These are phyloP conservation scores for Eimeria necatrix DNA, from an alignment of 169 alveolate genomes.

Conservation along the genomic window DNA sequence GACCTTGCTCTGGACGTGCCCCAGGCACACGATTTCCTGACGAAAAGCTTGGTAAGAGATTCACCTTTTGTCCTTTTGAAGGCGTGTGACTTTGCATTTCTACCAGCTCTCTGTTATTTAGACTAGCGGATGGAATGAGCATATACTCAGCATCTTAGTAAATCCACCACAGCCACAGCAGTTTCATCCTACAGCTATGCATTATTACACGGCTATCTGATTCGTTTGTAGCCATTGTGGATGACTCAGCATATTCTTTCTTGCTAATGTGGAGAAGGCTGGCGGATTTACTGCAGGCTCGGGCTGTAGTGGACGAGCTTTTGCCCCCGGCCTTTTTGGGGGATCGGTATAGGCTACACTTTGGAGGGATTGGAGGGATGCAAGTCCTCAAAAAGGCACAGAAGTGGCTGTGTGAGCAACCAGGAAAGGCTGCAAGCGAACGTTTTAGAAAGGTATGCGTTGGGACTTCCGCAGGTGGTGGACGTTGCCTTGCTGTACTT, in stretches of 20 bases:
- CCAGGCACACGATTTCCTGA: constrained; percentile 67
- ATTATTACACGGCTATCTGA: no score
- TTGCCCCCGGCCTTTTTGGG: constrained; percentile 78
- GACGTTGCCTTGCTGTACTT: no score
- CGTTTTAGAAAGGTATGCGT: constrained; percentile 70
- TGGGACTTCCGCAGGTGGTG: neutral
- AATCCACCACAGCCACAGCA: no score
- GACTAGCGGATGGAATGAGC: no score
- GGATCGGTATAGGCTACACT: constrained; percentile 80
- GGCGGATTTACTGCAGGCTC: constrained; percentile 61
- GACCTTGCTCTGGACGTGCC: constrained; percentile 73
- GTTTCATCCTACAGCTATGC: no score
- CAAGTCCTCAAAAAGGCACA: constrained; percentile 76
- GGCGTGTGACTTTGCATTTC: neutral
- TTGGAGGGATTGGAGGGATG: constrained; percentile 81
- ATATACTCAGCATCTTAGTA: no score
- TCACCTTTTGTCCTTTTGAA: neutral
- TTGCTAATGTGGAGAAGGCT: neutral
- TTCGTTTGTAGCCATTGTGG: neutral
- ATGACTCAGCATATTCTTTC: neutral
- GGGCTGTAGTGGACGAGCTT: constrained; percentile 80
- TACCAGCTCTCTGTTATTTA: neutral
- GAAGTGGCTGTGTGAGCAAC: constrained; percentile 75
- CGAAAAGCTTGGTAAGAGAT: constrained; percentile 62
- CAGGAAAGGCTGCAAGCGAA: constrained; percentile 69